Evolutionary conservation across 1,284 basidiomycete species (phyloP).

Genomic region (Thecaphora thlaspeos): DNA sequence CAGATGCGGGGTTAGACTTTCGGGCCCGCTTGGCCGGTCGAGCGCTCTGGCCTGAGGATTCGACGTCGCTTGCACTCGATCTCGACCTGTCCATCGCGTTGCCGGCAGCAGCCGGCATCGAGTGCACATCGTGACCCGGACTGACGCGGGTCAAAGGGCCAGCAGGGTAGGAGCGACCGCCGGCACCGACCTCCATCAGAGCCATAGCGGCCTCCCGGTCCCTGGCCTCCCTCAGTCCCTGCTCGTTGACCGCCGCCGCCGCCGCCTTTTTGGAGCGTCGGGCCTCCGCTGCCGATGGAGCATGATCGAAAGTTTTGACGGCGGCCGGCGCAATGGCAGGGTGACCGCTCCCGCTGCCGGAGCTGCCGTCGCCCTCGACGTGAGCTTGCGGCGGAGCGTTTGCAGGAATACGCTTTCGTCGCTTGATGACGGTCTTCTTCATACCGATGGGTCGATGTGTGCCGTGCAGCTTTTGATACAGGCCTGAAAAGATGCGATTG

Average conservation of each 20-base stretch:
- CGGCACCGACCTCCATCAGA: slow-evolving; percentile 51
- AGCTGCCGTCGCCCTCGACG: not conserved
- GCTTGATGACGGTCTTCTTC: slow-evolving; percentile 99
- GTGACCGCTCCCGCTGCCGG: slow-evolving; percentile 22
- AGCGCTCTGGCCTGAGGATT: no score
- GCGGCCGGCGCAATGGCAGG: slow-evolving; percentile 31
- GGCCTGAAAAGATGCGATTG: no score
- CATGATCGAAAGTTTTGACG: slow-evolving; percentile 12
- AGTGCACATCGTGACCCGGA: no score
- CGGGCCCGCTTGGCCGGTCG: slow-evolving; percentile 19
- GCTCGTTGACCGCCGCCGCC: slow-evolving; percentile 18
- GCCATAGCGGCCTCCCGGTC: slow-evolving; percentile 55
- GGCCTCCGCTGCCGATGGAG: slow-evolving; percentile 8
- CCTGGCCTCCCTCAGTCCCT: slow-evolving; percentile 37
- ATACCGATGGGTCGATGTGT: slow-evolving; percentile 94
- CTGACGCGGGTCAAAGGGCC: no score
- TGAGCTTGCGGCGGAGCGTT: slow-evolving; percentile 28
- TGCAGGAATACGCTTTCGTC: slow-evolving; percentile 77
- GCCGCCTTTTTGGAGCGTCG: slow-evolving; percentile 21
- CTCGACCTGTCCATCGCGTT: no score
- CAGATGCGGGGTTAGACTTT: slow-evolving; percentile 16
- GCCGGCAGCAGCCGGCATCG: no score
- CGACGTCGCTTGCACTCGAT: no score
- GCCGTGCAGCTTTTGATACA: slow-evolving; percentile 97
- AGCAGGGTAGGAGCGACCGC: slow-evolving; percentile 12